These are phyloP conservation scores for Vachellia collinsii DNA, from an alignment of 306 rosid species.

Conservation along the genomic window DNA sequence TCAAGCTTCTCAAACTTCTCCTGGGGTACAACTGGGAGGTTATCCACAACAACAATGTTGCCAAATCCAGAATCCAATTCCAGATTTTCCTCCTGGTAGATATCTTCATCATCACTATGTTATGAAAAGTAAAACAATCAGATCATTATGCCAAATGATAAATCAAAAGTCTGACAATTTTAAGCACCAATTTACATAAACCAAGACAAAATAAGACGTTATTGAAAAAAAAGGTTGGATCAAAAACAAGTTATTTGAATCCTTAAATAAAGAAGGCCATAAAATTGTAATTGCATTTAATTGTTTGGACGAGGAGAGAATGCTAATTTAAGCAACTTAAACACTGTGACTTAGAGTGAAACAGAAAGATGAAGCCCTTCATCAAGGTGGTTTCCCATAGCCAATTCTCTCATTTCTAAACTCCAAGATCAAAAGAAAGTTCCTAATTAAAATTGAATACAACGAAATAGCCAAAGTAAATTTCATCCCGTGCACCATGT, in stretches of 20 bases:
- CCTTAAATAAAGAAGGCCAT: neutral
- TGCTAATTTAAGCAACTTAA: neutral
- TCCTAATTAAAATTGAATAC: neutral
- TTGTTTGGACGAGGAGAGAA: neutral
- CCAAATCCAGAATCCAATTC: constrained; percentile 63
- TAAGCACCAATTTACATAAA: neutral
- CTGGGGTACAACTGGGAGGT: constrained; percentile 60
- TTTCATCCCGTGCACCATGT: neutral
- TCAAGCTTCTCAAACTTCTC: constrained; percentile 68
- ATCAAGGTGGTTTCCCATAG: neutral
- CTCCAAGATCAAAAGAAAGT: neutral
- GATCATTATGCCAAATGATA: neutral
- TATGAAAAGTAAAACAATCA: neutral
- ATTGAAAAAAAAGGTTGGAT: neutral
- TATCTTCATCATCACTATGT: constrained; percentile 61
- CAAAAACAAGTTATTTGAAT: neutral
- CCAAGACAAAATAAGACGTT: neutral
- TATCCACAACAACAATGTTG: constrained; percentile 61
- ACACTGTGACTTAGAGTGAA: neutral
- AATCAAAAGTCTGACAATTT: neutral
- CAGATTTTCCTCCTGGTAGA: constrained; percentile 44
- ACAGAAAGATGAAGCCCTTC: neutral
- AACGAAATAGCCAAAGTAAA: neutral
- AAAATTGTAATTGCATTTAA: neutral
- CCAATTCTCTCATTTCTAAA: neutral